These are phyloP conservation scores for Nitzschia inconspicua DNA, from an alignment of 108 stramenopile species.

Conservation along the genomic window DNA sequence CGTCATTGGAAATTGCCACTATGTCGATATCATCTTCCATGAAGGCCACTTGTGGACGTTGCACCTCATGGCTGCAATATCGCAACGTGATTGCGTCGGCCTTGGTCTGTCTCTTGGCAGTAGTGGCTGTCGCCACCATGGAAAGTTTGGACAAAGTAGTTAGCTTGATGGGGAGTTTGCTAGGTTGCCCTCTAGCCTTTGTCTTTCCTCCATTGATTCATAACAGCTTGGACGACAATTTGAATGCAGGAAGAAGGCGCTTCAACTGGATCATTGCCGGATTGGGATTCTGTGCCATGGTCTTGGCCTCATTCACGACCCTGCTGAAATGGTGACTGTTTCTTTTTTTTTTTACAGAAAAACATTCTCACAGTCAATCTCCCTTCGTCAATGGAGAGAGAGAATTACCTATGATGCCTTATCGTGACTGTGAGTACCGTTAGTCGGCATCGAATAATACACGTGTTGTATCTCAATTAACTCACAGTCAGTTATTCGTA, in stretches of 20 bases:
- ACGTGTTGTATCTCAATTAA: no score
- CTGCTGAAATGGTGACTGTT: constrained; percentile 31
- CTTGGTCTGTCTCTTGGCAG: constrained; percentile 40
- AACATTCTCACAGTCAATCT: no score
- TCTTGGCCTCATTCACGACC: constrained; percentile 43
- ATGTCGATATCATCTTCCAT: constrained; percentile 22
- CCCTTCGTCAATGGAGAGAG: no score
- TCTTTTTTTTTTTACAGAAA: no score
- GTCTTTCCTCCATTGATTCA: constrained; percentile 68
- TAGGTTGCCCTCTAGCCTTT: constrained; percentile 71
- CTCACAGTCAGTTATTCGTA: no score
- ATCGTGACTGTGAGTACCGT: no score
- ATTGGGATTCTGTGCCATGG: constrained; percentile 54
- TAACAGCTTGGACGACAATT: constrained; percentile 36
- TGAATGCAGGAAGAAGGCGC: constrained; percentile 3
- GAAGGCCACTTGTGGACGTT: constrained; percentile 11
- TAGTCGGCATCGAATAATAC: no score
- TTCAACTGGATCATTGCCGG: constrained; percentile 32
- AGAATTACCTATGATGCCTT: no score
- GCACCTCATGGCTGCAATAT: constrained; percentile 1
- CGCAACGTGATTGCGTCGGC: constrained; percentile 42
- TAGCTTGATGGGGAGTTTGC: constrained; percentile 52
- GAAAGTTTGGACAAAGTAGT: constrained; percentile 68
- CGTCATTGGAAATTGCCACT: constrained; percentile 61
- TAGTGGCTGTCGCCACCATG: constrained; percentile 44